These are phyloP conservation scores for Lichtheimia ramosa DNA, from an alignment of 371 early-diverging fungal species.

Conservation along the genomic window DNA sequence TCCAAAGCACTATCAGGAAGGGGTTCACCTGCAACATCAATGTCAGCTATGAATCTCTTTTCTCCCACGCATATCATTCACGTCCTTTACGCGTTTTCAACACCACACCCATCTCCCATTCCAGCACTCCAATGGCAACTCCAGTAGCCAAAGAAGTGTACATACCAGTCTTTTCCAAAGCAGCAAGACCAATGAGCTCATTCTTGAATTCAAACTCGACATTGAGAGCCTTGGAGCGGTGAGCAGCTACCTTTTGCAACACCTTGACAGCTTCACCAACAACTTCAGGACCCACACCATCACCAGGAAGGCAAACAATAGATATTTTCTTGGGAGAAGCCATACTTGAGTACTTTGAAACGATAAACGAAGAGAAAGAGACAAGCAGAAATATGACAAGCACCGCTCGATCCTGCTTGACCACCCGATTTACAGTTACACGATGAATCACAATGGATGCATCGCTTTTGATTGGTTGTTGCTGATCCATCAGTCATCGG, in stretches of 20 bases:
- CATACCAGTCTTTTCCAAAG: slow-evolving; percentile 88
- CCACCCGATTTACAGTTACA: neutral
- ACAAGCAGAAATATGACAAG: neutral
- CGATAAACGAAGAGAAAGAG: slow-evolving; percentile 2
- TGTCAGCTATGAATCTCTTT: neutral
- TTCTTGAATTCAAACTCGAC: slow-evolving; percentile 72
- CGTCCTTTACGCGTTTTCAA: too few species aligned
- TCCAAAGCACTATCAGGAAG: slow-evolving; percentile 78
- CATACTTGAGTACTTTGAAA: neutral
- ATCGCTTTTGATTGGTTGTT: neutral
- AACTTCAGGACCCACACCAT: slow-evolving; percentile 96
- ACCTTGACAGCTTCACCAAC: slow-evolving; percentile 88
- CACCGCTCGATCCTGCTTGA: neutral
- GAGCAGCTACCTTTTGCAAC: slow-evolving; percentile 71
- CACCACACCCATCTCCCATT: too few species aligned
- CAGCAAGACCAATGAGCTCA: slow-evolving; percentile 88
- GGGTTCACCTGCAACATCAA: slow-evolving; percentile 65
- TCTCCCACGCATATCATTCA: neutral
- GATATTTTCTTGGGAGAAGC: slow-evolving; percentile 24
- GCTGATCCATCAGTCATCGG: neutral
- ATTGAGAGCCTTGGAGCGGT: slow-evolving; percentile 56
- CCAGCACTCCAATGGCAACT: neutral
- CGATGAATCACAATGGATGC: slow-evolving; percentile 6
- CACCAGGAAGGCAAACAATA: slow-evolving; percentile 88
- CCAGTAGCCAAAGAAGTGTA: too few species aligned